Evolutionary conservation across 768 basidiomycete species (phyloP), one percentile per base, ranked within the genome.

Genomic region (Hysterangium stoloniferum): DNA sequence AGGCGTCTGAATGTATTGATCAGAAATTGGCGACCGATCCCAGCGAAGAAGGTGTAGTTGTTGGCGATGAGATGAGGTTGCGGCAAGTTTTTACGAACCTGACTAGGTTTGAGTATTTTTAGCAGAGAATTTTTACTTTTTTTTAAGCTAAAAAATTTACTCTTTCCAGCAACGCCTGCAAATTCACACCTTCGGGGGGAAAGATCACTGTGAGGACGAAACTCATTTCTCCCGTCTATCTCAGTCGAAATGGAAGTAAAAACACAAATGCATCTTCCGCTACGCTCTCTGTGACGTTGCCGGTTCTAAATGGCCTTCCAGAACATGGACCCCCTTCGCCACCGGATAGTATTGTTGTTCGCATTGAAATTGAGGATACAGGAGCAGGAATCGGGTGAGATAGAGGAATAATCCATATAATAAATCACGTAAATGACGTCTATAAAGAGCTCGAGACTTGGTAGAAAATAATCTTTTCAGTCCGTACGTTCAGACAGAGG

Each of bases 61-160:
- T 86, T 12, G 89, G 90, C 22, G 88, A 94, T 61, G 88, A 91
- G 59, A 82, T 83, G 40, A 77, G 90, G 12, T 62, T 91, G 45
- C 74, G 87, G 58, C 87, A 90, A 65, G 80, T 89, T 46, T 75
- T 84, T 63, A 90, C 84, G 42, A 92, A 93, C 63, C 78, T 94
- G 40, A 82, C 87, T 4, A 87, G 84, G 86, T 61, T 51, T 52
- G 62, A 32, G 48, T 48, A 4, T 36, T 48, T 9, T 24, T 37
- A n/a, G 35, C n/a, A 20, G 22, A 17, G 27, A 19, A 24, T 27
- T 9, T 31, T 53, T 25, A 7, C 28, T 48, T n/a, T 27, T 17
- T 6, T 6, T 47, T 24, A 47, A n/a, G 42, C 44, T 17, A 19
- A 6, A 38, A 48, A n/a, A n/a, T 28, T 7, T 9, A 28, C 22